These are phyloP conservation scores for Lepiota brunneoincarnata DNA, from an alignment of 768 basidiomycete genomes.

Conservation along the genomic window DNA sequence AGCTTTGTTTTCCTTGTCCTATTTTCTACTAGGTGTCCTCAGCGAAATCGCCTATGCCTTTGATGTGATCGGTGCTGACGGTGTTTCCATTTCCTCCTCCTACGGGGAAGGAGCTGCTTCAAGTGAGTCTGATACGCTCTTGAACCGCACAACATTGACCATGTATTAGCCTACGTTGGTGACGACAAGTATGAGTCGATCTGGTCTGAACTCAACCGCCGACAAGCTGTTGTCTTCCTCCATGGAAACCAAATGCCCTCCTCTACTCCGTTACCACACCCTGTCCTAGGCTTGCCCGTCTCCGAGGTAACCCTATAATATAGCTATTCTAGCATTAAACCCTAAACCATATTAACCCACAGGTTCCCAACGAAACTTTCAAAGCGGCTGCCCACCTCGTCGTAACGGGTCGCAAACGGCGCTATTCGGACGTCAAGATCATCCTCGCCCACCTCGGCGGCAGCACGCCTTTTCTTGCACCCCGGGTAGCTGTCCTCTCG, in stretches of 20 bases:
- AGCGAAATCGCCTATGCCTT: slow-evolving; percentile 59
- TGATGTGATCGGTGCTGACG: slow-evolving; percentile 60
- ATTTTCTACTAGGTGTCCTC: slow-evolving; percentile 44
- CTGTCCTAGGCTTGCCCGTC: slow-evolving; percentile 64
- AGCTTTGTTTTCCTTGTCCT: neutral
- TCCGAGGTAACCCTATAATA: slow-evolving; percentile 45
- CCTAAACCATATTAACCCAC: neutral
- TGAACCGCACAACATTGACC: neutral
- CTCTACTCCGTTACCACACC: slow-evolving; percentile 61
- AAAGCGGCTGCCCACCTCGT: slow-evolving; percentile 80
- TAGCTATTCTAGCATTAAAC: neutral
- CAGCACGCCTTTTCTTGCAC: slow-evolving; percentile 57
- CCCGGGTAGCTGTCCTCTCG: slow-evolving; percentile 68
- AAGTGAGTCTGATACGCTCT: slow-evolving; percentile 35
- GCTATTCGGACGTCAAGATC: slow-evolving; percentile 55
- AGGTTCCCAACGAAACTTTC: slow-evolving; percentile 83
- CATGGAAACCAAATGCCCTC: slow-evolving; percentile 70
- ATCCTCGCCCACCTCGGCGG: slow-evolving; percentile 79
- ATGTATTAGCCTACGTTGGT: slow-evolving; percentile 57
- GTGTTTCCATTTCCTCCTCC: slow-evolving; percentile 64
- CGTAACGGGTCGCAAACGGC: slow-evolving; percentile 65
- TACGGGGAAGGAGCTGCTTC: slow-evolving; percentile 56
- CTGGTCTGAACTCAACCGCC: slow-evolving; percentile 66
- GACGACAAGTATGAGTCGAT: slow-evolving; percentile 61
- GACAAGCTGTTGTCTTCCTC: slow-evolving; percentile 63